Base-by-base conservation (phyloP, 2,329 filamentous ascomycete species). In the Sclerotinia trifoliorum region DNA sequence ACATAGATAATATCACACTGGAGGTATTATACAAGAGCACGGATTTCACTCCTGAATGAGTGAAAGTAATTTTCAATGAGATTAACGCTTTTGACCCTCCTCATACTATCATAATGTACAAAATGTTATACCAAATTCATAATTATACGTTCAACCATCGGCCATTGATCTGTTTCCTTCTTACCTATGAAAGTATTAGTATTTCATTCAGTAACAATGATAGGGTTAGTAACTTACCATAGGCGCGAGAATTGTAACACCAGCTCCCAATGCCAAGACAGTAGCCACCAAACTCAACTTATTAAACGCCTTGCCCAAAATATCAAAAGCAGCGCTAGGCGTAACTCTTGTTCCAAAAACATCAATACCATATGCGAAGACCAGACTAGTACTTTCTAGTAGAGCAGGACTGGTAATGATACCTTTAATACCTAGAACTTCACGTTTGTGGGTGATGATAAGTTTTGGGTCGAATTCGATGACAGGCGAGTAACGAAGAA, bases 261-360 rank as follows among this genome's bases (percentile, higher is more conserved):
- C 93, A 51, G 86, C 84, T 57, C 86, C 86, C 73, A 98, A 83
- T 24, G 92, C 94, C 52, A 90, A 83, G 49, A 99, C 93, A 0
- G 95, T 99, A 21, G 86, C 83, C 49, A 97, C 79, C 76, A 99
- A 86, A 74, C 93, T 91, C 67, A 93, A 77, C 83, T 96, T 97
- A 78, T 94, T 95, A 79, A 99, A 99, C 2, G 92, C 92, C 80
- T 93, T 95, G 71, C 93, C 95, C 21, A 99, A 81, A 54, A 98
- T 88, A 80, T 99, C 95, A 79, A 99, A 99, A 21, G 91, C 86
- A 74, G 91, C 88, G 79, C 93, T 97, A 0, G 95, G 95, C n/a
- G 90, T 87, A 15, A 96, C 86, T 65, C 93, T 84, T 1, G 93
- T 94, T 19, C 91, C 93, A 73, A 96, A 99, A 2, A 98, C 82